Conservation (phyloP, 2,329 filamentous ascomycete species). For the Hypoxylon sp. region DNA sequence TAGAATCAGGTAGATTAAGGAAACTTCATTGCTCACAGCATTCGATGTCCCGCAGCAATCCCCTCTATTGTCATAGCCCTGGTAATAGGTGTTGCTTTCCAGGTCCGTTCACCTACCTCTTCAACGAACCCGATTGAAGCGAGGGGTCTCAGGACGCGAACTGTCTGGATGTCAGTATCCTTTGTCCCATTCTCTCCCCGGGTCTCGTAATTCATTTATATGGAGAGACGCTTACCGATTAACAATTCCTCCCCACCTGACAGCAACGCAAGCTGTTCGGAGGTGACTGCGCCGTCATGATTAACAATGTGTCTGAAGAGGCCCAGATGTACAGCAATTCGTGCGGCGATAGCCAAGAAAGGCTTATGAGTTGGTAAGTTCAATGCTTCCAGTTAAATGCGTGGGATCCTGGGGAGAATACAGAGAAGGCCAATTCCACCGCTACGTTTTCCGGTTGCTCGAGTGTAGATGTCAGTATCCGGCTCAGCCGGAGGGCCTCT, state of each 20-base stretch:
- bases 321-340: conserved; percentile 46
- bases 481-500: conserved; percentile 10
- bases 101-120: conserved; percentile 47
- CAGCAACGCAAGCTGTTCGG: conserved; percentile 41
- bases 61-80: conserved; percentile 49
- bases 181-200: not conserved
- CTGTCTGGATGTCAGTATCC: conserved; percentile 19
- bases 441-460: conserved; percentile 39
- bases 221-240: conserved; percentile 41
- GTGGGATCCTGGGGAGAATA: not conserved
- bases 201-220: not conserved
- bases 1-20: not conserved
- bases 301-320: conserved; percentile 48
- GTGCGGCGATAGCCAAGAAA: conserved; percentile 45
- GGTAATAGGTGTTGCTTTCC: conserved; percentile 48
- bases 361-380: conserved; percentile 27
- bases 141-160: conserved; percentile 46
- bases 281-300: conserved; percentile 37
- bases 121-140: conserved; percentile 47
- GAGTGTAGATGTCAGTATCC: conserved; percentile 13
- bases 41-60: conserved; percentile 49
- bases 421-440: conserved; percentile 41
- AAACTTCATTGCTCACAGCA: conserved; percentile 44
- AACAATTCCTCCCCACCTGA: conserved; percentile 50
- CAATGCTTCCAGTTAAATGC: not conserved